phyloP scores from a whole-genome alignment of 1,284 basidiomycete species.

The Marasmius sp. region DNA sequence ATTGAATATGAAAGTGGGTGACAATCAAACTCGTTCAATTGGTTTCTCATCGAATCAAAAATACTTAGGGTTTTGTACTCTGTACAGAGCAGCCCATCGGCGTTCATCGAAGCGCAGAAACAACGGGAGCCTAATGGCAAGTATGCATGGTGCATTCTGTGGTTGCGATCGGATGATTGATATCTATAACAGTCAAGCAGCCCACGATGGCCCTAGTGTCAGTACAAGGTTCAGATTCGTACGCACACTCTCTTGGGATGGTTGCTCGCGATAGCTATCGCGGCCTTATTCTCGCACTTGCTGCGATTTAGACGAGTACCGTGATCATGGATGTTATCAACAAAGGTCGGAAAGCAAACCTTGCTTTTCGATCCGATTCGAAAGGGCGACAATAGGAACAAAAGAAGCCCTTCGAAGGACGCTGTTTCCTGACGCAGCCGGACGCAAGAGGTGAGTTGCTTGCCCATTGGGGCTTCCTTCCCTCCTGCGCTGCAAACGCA shows the following conservation, averaged over 20 bases:
- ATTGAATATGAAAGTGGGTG: background rate
- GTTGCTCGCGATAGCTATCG: no score
- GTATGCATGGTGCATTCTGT: background rate
- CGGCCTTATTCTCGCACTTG: no score
- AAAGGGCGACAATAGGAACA: background rate
- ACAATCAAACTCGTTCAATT: background rate
- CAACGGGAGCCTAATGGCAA: background rate
- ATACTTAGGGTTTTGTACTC: no score
- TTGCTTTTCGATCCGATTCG: background rate
- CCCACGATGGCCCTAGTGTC: no score
- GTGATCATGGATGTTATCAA: background rate
- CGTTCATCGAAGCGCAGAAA: background rate
- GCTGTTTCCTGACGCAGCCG: no score
- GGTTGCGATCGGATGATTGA: background rate
- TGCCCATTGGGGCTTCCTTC: background rate
- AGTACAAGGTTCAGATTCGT: no score
- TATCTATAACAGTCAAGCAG: background rate
- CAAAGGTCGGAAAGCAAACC: background rate
- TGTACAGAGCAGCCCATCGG: no score
- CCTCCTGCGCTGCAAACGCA: background rate
- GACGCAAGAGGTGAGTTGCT: background rate
- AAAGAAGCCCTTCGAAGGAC: no score
- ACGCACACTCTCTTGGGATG: no score
- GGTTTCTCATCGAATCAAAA: background rate
- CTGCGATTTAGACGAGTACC: background rate